A percentile compares a stretch with the other conserved stretches of the same genome.
These are phyloP conservation scores for Harringtonia aguacate DNA, from an alignment of 2,329 filamentous ascomycete genomes.

Conservation along the genomic window DNA sequence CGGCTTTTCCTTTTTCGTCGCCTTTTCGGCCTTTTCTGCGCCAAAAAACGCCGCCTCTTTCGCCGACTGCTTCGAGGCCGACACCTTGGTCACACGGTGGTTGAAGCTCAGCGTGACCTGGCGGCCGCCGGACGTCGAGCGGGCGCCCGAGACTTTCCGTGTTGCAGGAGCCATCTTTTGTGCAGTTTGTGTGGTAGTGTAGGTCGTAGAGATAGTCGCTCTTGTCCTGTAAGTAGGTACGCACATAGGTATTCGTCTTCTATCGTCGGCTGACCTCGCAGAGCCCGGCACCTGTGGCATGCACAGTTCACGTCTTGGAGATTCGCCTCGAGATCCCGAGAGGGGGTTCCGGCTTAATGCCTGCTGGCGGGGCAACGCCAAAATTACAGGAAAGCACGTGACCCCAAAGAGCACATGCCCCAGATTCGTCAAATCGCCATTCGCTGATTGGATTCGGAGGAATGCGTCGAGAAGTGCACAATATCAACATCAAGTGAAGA, in stretches of 20 bases:
- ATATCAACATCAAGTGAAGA: no score
- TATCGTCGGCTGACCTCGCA: no score
- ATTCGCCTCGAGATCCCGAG: not conserved
- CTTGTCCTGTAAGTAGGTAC: not conserved
- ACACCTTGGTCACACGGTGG: conserved; percentile 41
- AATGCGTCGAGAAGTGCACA: no score
- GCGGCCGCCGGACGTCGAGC: conserved; percentile 20
- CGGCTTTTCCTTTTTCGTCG: not conserved
- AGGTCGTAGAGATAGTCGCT: not conserved
- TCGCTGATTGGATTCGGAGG: no score
- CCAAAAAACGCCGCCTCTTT: conserved; percentile 30
- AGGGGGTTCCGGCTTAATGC: not conserved
- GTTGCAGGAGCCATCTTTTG: conserved; percentile 35
- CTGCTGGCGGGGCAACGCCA: conserved; percentile 45
- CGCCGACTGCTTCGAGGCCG: conserved; percentile 29
- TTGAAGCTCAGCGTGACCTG: conserved; percentile 50
- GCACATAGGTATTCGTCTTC: no score
- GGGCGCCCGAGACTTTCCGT: conserved; percentile 31
- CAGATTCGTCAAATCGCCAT: no score
- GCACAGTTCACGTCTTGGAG: no score
- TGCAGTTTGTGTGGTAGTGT: not conserved
- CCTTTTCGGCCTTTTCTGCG: not conserved
- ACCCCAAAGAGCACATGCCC: conserved; percentile 4
- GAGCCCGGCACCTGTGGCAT: no score
- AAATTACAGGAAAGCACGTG: conserved; percentile 38